These are phyloP conservation scores for Cladosporium sp. DNA, from an alignment of 2,329 filamentous ascomycete species.

Conservation along the genomic window DNA sequence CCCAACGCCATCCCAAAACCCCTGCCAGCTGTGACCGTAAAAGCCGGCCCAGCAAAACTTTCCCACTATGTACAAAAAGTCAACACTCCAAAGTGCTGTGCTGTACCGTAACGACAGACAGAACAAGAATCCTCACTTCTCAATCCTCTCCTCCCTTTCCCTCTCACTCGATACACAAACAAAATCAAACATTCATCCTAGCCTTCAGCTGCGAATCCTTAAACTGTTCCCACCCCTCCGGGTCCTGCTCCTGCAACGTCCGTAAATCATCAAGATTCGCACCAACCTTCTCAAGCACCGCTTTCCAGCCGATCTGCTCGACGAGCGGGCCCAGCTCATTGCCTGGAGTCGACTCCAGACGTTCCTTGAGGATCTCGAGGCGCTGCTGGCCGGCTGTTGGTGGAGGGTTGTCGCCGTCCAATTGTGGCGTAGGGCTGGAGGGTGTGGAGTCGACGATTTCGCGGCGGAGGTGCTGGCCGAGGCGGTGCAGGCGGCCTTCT, in stretches of 20 bases:
- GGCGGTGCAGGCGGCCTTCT: constrained; percentile 69
- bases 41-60: background rate
- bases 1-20: background rate
- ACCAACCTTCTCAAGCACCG: constrained; percentile 62
- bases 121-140: background rate
- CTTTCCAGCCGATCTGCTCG: constrained; percentile 58
- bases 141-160: background rate
- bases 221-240: constrained; percentile 38
- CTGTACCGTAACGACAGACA: background rate
- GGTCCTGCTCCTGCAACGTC: constrained; percentile 52
- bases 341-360: constrained; percentile 55
- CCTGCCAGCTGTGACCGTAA: background rate
- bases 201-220: constrained; percentile 39
- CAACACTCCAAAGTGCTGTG: background rate
- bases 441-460: constrained; percentile 57
- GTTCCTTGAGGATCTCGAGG: constrained; percentile 35
- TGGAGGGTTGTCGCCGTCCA: constrained; percentile 17
- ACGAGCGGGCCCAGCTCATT: constrained; percentile 64
- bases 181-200: constrained; percentile 28
- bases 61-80: background rate
- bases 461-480: constrained; percentile 66
- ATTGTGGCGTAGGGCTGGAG: constrained; percentile 15
- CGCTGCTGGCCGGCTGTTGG: constrained; percentile 11
- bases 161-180: background rate
- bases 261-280: constrained; percentile 68